Base-by-base conservation (phyloP, 176 grass and related monocot genomes). In the Avena sativa region DNA sequence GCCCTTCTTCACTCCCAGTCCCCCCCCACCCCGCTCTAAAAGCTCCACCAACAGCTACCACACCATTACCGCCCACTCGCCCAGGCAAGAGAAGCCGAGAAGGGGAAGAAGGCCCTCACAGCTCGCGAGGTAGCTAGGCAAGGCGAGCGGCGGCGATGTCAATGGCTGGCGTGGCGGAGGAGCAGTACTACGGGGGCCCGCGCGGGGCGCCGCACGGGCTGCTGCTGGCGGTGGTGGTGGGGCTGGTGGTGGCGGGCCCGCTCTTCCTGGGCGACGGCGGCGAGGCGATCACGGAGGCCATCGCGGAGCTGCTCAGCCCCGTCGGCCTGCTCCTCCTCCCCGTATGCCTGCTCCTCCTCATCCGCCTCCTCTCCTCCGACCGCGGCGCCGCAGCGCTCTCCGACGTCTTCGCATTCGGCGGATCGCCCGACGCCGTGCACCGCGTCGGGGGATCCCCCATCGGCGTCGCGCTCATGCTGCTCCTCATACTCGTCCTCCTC, bases 311-410 rank as follows among this genome's bases (percentile, higher is more conserved):
- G 9, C 86, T 95, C 44, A 92, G 88, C 83, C 93, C 90, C 9
- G 86, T 92, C 8, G 93, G 93, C 4, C 86, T 95, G 17, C 93
- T 95, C 38, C 90, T 95, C 80, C 90, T 95, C 80, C 90, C 93
- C 62, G 80, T 95, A 0, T 10, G 63, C 40, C 93, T 95, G 12
- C 72, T 95, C 13, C 78, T 95, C 58, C 49, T 92, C 25, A 95
- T 95, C 90, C 83, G 88, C 80, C 61, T 95, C 81, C 88, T 95
- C 76, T 92, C 90, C 83, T 95, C 93, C 80, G 88, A 95, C 80
- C 93, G 88, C 21, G 93, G 88, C 71, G 86, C 88, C 71, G 71
- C 89, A 3, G 80, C 91, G 26, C 86, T 86, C n/a, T 74, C 87
- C 26, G 83, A 90, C 84, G 86, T 85, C 50, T 89, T 89, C 87